Conservation (phyloP, 2,329 filamentous ascomycete species). For the Thelonectria blattea region DNA sequence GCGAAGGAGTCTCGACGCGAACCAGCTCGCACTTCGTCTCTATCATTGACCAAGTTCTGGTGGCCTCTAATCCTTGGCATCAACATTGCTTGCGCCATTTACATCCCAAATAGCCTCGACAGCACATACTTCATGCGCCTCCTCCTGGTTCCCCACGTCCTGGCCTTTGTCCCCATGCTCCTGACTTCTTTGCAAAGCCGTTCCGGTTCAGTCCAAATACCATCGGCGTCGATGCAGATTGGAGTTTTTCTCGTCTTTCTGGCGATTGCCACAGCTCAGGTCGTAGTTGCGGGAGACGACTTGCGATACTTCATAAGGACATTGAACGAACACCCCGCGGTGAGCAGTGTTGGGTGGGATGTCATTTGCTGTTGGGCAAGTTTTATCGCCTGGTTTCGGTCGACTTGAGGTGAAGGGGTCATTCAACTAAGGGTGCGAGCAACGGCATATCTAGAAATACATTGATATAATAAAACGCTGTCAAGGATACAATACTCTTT, state of each 20-base stretch:
- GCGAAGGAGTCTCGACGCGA: background rate
- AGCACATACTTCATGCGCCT: constrained; percentile 25
- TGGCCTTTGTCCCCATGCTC: constrained; percentile 35
- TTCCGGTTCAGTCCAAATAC: constrained; percentile 2
- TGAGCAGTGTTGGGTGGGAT: constrained; percentile 38
- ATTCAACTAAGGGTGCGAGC: no score
- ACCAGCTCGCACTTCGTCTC: background rate
- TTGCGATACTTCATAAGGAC: constrained; percentile 12
- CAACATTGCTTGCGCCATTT: constrained; percentile 22
- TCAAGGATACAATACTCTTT: no score
- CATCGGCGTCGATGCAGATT: constrained; percentile 13
- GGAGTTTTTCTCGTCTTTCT: constrained; percentile 19
- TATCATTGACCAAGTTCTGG: constrained; percentile 14
- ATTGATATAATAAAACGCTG: no score
- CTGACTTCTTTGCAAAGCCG: constrained; percentile 12
- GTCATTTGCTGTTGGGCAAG: constrained; percentile 38
- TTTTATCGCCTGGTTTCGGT: constrained; percentile 23
- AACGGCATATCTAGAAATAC: no score
- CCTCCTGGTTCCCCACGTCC: constrained; percentile 32
- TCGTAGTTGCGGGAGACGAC: constrained; percentile 6
- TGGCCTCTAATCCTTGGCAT: constrained; percentile 21
- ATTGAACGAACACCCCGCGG: constrained; percentile 35
- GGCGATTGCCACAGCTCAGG: background rate
- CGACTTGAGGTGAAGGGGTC: no score
- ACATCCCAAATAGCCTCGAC: constrained; percentile 20